phyloP scores from a whole-genome alignment of 139 green algal species.

The Microglena sp. region DNA sequence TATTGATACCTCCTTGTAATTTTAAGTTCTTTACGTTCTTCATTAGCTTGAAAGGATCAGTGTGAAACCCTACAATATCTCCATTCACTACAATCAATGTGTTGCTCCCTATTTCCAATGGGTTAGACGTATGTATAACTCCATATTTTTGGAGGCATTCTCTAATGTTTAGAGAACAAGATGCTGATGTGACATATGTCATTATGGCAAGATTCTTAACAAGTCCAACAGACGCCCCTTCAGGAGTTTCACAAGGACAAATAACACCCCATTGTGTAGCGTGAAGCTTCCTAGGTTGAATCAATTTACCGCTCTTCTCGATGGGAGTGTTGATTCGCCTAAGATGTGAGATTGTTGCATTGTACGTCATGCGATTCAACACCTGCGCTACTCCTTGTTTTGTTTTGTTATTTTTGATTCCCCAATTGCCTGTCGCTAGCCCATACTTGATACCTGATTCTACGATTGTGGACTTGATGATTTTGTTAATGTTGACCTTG shows the following conservation, averaged over 20 bases:
- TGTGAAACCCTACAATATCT: neutral
- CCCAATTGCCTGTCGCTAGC: conserved; percentile 59
- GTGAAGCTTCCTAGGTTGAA: conserved; percentile 52
- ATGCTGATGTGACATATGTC: neutral
- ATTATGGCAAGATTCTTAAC: conserved; percentile 61
- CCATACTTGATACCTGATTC: conserved; percentile 50
- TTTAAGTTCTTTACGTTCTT: neutral
- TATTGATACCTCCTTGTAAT: neutral
- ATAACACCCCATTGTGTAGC: conserved; percentile 52
- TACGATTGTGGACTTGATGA: conserved; percentile 52
- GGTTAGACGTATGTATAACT: too few relatives aligned
- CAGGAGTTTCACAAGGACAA: conserved; percentile 44
- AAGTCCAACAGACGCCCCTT: conserved; percentile 43
- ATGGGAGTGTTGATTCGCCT: conserved; percentile 28
- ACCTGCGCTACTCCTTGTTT: conserved; percentile 24
- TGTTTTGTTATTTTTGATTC: conserved; percentile 10
- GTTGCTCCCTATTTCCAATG: neutral
- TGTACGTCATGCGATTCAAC: conserved; percentile 46
- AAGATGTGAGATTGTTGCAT: conserved; percentile 44
- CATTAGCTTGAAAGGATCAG: neutral
- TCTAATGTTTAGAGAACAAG: too few relatives aligned
- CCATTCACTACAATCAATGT: conserved; percentile 45
- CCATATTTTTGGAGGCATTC: too few relatives aligned
- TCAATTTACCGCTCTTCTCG: conserved; percentile 14
- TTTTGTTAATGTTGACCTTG: conserved; percentile 32